Percentiles rank a stretch among this genome's conserved stretches.
phyloP scores from a whole-genome alignment of 768 basidiomycete genomes.

The Pisolithus tinctorius region DNA sequence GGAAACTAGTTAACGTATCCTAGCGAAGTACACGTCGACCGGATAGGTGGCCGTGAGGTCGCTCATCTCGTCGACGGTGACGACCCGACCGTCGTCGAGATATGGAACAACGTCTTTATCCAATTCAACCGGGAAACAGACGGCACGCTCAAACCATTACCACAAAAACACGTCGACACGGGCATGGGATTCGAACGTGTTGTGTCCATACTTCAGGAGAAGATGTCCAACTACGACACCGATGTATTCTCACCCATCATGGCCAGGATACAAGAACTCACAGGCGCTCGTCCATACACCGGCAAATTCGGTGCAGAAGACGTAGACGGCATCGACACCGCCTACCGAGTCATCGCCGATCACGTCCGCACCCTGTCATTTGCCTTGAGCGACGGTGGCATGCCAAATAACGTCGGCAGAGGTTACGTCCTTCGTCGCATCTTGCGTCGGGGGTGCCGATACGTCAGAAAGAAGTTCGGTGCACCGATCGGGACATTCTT shows the following conservation, averaged over 20 bases:
- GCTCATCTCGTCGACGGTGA: slow-evolving; percentile 90
- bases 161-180: slow-evolving; percentile 94
- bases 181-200: slow-evolving; percentile 99
- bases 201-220: slow-evolving; percentile 89
- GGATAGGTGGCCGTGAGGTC: slow-evolving; percentile 96
- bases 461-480: slow-evolving; percentile 90
- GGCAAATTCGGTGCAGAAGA: slow-evolving; percentile 97
- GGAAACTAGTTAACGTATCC: slow-evolving; percentile 2
- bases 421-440: slow-evolving; percentile 97
- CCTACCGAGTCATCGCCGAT: slow-evolving; percentile 95
- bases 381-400: slow-evolving; percentile 92
- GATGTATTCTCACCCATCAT: slow-evolving; percentile 93
- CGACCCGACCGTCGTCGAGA: slow-evolving; percentile 94
- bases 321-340: slow-evolving; percentile 90
- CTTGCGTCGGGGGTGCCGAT: slow-evolving; percentile 88
- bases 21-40: slow-evolving; percentile 95
- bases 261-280: slow-evolving; percentile 76
- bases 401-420: slow-evolving; percentile 92
- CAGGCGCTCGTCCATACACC: slow-evolving; percentile 78
- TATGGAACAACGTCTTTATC: slow-evolving; percentile 99
- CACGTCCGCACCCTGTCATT: slow-evolving; percentile 94
- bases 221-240: slow-evolving; percentile 94
- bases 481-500: slow-evolving; percentile 94
- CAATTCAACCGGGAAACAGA: slow-evolving; percentile 96
- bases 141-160: slow-evolving; percentile 70